Evolutionary conservation across 2,329 filamentous ascomycete genomes (phyloP).

Genomic region (Epichloe gansuensis): DNA sequence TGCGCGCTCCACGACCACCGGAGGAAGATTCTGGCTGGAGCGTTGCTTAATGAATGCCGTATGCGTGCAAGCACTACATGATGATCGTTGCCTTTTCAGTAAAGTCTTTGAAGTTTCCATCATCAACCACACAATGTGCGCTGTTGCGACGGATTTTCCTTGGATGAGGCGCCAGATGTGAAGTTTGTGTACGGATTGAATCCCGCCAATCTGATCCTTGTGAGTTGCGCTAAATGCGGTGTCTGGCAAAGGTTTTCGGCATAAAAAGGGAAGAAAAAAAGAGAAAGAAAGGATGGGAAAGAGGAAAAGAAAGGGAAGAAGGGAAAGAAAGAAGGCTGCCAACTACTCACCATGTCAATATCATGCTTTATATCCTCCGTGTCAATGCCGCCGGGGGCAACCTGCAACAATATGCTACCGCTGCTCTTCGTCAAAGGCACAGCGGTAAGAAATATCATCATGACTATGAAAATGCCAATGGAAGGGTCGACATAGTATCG

Average conservation of each 20-base stretch:
- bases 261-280: neutral
- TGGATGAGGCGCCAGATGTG: constrained; percentile 67
- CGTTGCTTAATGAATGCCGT: constrained; percentile 60
- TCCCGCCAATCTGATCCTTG: constrained; percentile 45
- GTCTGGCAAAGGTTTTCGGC: too few relatives aligned
- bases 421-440: constrained; percentile 49
- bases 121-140: constrained; percentile 53
- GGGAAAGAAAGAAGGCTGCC: too few relatives aligned
- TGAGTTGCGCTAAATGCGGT: neutral
- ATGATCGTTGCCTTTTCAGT: constrained; percentile 48
- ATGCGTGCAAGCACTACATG: constrained; percentile 58
- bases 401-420: constrained; percentile 56
- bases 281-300: too few relatives aligned
- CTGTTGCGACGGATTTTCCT: constrained; percentile 55
- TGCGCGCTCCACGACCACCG: neutral
- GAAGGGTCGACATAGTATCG: constrained; percentile 63
- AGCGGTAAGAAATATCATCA: constrained; percentile 59
- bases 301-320: too few relatives aligned
- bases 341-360: constrained; percentile 42
- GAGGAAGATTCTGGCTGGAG: constrained; percentile 49
- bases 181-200: constrained; percentile 57
- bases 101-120: constrained; percentile 44
- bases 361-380: constrained; percentile 55
- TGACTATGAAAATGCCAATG: constrained; percentile 53
- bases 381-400: constrained; percentile 47